Evolutionary conservation across 192 early-diverging fungal species (phyloP).

Genomic region (Mortierella antarctica): DNA sequence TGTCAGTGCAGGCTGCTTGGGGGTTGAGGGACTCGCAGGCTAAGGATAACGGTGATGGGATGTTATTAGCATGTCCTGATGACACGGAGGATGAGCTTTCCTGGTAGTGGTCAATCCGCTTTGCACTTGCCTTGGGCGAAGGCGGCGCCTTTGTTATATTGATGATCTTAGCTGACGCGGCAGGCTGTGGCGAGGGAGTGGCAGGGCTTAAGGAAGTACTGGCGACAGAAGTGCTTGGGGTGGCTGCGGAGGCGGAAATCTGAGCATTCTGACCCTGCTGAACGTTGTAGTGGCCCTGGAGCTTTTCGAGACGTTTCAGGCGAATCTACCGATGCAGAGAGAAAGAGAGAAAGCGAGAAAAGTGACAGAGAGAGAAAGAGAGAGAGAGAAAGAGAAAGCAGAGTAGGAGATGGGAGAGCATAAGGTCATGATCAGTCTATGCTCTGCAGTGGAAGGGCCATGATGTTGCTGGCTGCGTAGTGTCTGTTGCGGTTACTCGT

Average conservation of each 20-base stretch:
- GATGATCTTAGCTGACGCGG: slow-evolving; percentile 3
- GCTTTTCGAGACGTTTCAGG: slow-evolving; percentile 71
- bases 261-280: slow-evolving; percentile 21
- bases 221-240: slow-evolving; percentile 13
- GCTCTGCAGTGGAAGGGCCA: neutral
- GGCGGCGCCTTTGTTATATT: neutral
- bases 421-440: neutral
- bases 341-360: neutral
- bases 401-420: neutral
- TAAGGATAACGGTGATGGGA: neutral
- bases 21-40: slow-evolving; percentile 21
- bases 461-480: neutral
- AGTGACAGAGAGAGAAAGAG: neutral
- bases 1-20: slow-evolving; percentile 51
- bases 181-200: neutral
- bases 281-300: slow-evolving; percentile 46
- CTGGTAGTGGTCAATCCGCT: neutral
- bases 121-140: slow-evolving; percentile 8
- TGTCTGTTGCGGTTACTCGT: slow-evolving; percentile 7
- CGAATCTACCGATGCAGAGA: slow-evolving; percentile 61
- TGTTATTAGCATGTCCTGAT: neutral
- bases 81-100: neutral
- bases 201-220: slow-evolving; percentile 11
- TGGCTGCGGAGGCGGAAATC: slow-evolving; percentile 1
- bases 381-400: neutral